These are phyloP conservation scores for Brettanomyces naardenensis DNA, from an alignment of 805 yeast species.

Conservation along the genomic window DNA sequence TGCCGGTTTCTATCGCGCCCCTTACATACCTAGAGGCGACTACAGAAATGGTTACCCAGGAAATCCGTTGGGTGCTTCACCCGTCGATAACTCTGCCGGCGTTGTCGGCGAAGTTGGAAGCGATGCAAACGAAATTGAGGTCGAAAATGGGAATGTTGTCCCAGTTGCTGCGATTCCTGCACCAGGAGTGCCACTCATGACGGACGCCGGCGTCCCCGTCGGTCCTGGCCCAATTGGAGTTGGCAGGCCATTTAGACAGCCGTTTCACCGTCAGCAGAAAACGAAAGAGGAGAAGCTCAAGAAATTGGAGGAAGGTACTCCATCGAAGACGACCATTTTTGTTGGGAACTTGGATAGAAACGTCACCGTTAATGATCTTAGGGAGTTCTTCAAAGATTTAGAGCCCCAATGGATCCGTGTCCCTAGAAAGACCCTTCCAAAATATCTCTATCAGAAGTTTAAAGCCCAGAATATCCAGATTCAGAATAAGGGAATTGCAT, in stretches of 20 bases:
- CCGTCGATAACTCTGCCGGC: no score
- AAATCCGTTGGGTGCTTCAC: not conserved
- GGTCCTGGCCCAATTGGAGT: not conserved
- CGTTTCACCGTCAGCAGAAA: slow-evolving; percentile 6
- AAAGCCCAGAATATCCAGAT: slow-evolving; percentile 38
- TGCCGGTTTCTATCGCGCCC: not conserved
- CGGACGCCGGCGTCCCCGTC: not conserved
- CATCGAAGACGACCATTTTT: slow-evolving; percentile 53
- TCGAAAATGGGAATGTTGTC: not conserved
- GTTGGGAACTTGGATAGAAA: slow-evolving; percentile 51
- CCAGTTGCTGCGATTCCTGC: not conserved
- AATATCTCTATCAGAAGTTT: slow-evolving; percentile 33
- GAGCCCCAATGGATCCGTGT: slow-evolving; percentile 52
- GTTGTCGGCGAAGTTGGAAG: not conserved
- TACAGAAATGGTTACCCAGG: not conserved
- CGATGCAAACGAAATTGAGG: not conserved
- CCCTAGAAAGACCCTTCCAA: slow-evolving; percentile 44
- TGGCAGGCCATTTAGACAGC: not conserved
- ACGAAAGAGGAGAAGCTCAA: slow-evolving; percentile 23
- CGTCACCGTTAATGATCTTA: slow-evolving; percentile 39
- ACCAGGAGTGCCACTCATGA: not conserved
- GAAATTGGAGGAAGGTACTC: slow-evolving; percentile 38
- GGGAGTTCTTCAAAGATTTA: slow-evolving; percentile 37
- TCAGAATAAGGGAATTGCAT: slow-evolving; percentile 58
- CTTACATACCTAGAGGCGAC: not conserved